These are phyloP conservation scores for Podospora appendiculata DNA, from an alignment of 495 filamentous ascomycete species.

Conservation along the genomic window DNA sequence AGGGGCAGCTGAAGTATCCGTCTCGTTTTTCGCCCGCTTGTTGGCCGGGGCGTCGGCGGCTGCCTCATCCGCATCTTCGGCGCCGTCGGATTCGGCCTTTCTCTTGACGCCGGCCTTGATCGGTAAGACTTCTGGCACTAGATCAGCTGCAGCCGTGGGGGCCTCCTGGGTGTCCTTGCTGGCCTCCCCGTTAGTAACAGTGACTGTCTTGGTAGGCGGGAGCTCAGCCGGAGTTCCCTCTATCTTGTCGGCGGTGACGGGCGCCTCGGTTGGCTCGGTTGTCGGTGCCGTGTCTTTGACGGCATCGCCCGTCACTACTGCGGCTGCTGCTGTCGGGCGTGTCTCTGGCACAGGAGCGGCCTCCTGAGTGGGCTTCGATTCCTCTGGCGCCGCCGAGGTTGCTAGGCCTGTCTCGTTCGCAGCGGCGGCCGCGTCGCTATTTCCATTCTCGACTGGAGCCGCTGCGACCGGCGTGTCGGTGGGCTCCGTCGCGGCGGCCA, in stretches of 20 bases:
- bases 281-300: not conserved
- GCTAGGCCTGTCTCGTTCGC: not conserved
- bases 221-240: constrained; percentile 1
- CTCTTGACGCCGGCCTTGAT: not conserved
- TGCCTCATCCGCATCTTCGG: not conserved
- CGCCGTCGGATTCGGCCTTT: not conserved
- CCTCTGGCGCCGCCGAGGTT: not conserved
- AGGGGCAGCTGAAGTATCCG: not conserved
- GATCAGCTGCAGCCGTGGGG: too few species aligned
- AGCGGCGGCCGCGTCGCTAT: not conserved
- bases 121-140: not conserved
- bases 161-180: not conserved
- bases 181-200: constrained; percentile 2
- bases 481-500: not conserved
- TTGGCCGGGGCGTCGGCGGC: not conserved
- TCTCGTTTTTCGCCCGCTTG: not conserved
- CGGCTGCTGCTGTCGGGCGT: not conserved
- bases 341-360: not conserved
- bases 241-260: not conserved
- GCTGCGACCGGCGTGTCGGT: not conserved
- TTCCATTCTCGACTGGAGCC: not conserved
- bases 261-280: not conserved
- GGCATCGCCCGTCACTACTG: not conserved
- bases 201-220: not conserved
- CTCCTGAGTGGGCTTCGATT: not conserved